Percentiles rank a stretch among this genome's conserved stretches.
These are phyloP conservation scores for Turritis glabra DNA, from an alignment of 345 rosid species.

Conservation along the genomic window DNA sequence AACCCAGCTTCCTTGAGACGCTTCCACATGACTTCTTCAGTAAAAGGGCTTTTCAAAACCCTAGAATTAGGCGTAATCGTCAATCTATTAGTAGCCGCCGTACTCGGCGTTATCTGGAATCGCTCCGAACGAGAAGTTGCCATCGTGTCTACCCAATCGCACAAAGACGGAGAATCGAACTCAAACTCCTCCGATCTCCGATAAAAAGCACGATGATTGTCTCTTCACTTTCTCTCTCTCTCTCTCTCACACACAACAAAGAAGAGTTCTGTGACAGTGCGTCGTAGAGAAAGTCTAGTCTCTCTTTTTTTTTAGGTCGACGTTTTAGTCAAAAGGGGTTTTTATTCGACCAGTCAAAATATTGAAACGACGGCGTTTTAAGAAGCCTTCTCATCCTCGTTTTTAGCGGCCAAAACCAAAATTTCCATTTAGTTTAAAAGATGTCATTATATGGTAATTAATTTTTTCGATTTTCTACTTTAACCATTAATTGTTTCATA, in stretches of 20 bases:
- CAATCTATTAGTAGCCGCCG: slow-evolving; percentile 32
- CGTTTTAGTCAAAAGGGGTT: slow-evolving; percentile 14
- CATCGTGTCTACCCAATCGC: slow-evolving; percentile 47
- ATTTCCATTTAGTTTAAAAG: slow-evolving; percentile 16
- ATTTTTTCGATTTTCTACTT: background rate
- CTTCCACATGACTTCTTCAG: slow-evolving; percentile 70
- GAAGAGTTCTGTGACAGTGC: slow-evolving; percentile 30
- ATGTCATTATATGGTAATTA: slow-evolving; percentile 32
- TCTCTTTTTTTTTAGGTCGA: slow-evolving; percentile 30
- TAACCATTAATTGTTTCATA: background rate
- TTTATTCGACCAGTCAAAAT: slow-evolving; percentile 21
- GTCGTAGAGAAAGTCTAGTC: slow-evolving; percentile 31
- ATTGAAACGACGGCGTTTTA: slow-evolving; percentile 9
- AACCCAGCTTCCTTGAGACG: slow-evolving; percentile 89
- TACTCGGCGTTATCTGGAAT: slow-evolving; percentile 48
- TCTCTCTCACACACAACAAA: background rate
- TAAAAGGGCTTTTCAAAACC: slow-evolving; percentile 60
- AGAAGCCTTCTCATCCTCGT: background rate
- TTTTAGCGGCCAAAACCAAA: slow-evolving; percentile 35
- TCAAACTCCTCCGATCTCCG: slow-evolving; percentile 32
- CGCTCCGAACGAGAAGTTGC: slow-evolving; percentile 56
- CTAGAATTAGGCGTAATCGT: slow-evolving; percentile 59
- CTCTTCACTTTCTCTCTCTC: slow-evolving; percentile 11
- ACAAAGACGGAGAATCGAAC: background rate
- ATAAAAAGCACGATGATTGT: slow-evolving; percentile 8